Base-by-base conservation (phyloP, 75 land plant genomes). In the Gnetum montanum region DNA sequence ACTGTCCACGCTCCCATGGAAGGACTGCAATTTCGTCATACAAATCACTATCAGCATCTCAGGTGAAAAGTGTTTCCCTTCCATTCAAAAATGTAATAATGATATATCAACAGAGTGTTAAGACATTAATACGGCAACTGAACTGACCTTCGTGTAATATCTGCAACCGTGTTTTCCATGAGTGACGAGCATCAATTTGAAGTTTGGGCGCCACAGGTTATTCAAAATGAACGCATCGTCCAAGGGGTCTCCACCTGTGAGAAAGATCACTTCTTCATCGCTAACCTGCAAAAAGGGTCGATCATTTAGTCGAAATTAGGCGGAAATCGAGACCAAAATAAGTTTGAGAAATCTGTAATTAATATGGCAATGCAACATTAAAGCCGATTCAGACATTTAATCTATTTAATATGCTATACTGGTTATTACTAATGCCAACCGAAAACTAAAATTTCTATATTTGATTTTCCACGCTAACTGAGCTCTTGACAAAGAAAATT, bases 111-210 rank as follows among this genome's bases (percentile, higher is more conserved):
- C n/a, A n/a, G n/a, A n/a, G n/a, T n/a, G n/a, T n/a, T n/a, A n/a
- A n/a, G n/a, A n/a, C n/a, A n/a, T n/a, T n/a, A n/a, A n/a, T n/a
- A n/a, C n/a, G n/a, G n/a, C n/a, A n/a, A n/a, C n/a, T n/a, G n/a
- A 31, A 3, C 55, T 4, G 22, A 73, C 80, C 75, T 79, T 79
- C 47, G 83, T 71, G 58, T 71, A 79, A 34, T 79, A 79, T 59
- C 75, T 56, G 67, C 79, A 79, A 3, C 83, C 83, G 36, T 76
- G 57, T 38, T 70, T 67, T 1, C 83, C 83, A 35, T 67, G 60
- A 11, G 83, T 79, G 25, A 79, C 66, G 8, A 79, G 40, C 5
- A 79, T 48, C 45, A 79, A 55, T 55, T 75, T 75, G 15, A 79
- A 36, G 3, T 59, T 64, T 18, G 80, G 67, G 48, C 53, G 64